Conservation (phyloP, 495 filamentous ascomycete genomes). For the Penicillium taxi region DNA sequence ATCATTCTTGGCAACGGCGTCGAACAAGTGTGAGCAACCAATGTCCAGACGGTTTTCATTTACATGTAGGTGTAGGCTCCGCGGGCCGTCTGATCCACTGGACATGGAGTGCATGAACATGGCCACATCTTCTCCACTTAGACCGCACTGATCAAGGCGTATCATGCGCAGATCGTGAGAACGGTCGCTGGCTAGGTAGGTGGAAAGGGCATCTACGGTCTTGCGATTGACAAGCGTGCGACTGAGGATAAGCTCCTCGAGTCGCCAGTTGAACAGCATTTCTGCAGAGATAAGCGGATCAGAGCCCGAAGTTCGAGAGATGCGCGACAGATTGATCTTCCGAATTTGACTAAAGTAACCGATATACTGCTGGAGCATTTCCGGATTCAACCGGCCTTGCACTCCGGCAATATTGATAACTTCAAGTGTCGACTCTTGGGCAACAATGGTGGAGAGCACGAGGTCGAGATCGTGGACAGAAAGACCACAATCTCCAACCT, state of each 20-base stretch:
- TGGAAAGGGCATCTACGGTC: conserved; percentile 51
- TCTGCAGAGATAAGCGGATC: conserved; percentile 61
- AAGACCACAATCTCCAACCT: conserved; percentile 70
- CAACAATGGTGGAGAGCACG: conserved; percentile 35
- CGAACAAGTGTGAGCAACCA: conserved; percentile 59
- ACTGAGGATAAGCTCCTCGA: conserved; percentile 67
- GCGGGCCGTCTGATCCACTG: conserved; percentile 38
- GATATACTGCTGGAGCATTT: conserved; percentile 54
- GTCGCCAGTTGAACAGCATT: conserved; percentile 61
- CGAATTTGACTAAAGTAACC: conserved; percentile 60
- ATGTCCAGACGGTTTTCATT: conserved; percentile 76
- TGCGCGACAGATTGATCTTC: conserved; percentile 63
- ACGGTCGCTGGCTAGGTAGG: conserved; percentile 53
- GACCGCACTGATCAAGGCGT: conserved; percentile 66
- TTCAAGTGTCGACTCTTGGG: conserved; percentile 67
- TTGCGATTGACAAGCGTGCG: conserved; percentile 52
- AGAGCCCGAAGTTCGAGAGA: conserved; percentile 51
- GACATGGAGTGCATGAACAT: conserved; percentile 70
- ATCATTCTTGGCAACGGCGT: conserved; percentile 53
- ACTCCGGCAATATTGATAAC: conserved; percentile 71
- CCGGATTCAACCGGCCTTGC: conserved; percentile 59
- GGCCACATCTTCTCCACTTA: conserved; percentile 71
- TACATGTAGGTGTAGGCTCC: conserved; percentile 67
- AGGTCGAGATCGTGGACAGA: conserved; percentile 45
- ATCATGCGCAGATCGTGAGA: conserved; percentile 62